Percentiles rank a stretch among this genome's conserved stretches.
phyloP scores from a whole-genome alignment of 2,329 filamentous ascomycete species.

The Claviceps sp. region DNA sequence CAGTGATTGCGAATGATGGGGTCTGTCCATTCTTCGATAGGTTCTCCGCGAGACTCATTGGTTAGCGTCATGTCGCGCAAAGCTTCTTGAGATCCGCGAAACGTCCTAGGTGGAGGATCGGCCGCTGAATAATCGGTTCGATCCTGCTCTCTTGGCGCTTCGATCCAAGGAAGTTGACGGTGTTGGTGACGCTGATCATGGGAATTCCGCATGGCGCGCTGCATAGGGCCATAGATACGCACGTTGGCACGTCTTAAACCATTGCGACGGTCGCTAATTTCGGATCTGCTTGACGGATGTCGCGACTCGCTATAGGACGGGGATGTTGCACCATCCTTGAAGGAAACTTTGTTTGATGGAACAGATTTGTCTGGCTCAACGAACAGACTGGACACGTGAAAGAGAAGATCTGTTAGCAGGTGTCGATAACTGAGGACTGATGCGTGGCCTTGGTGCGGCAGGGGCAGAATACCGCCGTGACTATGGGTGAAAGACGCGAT shows the following conservation, averaged over 20 bases:
- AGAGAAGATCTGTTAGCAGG: conserved; percentile 8
- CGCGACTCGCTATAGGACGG: conserved; percentile 28
- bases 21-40: conserved; percentile 16
- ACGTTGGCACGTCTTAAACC: conserved; percentile 12
- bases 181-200: conserved; percentile 9
- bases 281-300: conserved; percentile 18
- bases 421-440: neutral
- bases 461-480: neutral
- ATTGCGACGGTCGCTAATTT: conserved; percentile 18
- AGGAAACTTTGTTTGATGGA: conserved; percentile 21
- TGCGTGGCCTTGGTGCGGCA: neutral
- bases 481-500: conserved; percentile 6
- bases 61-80: conserved; percentile 10
- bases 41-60: conserved; percentile 13
- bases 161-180: conserved; percentile 11
- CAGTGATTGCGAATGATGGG: conserved; percentile 12
- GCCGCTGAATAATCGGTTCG: neutral
- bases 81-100: conserved; percentile 3
- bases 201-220: conserved; percentile 10
- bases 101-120: conserved; percentile 1
- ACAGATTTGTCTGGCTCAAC: conserved; percentile 33
- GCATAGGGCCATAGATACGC: conserved; percentile 16
- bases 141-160: conserved; percentile 7
- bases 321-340: conserved; percentile 17
- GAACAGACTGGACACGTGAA: conserved; percentile 24